Base-by-base conservation (phyloP, 2,329 filamentous ascomycete genomes). In the Orbilia javanica region DNA sequence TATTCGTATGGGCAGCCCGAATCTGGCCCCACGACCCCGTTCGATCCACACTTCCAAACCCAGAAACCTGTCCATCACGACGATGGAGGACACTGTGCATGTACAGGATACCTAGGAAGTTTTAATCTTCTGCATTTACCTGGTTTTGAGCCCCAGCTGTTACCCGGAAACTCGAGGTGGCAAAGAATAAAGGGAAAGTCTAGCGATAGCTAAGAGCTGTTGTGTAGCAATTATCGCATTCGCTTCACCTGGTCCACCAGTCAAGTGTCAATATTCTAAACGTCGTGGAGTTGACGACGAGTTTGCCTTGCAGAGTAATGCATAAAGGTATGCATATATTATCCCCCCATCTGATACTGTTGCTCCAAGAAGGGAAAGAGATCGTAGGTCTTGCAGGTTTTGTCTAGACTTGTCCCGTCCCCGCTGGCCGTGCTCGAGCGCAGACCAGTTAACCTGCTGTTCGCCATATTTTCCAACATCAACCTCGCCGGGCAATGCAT, bases 91-190 rank as follows among this genome's bases (percentile, higher is more conserved):
- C 8, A 42, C 39, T 4, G 60, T 34, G 25, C 13, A 53, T 69
- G 50, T 53, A 36, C 52, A 53, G 15, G 42, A 15, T 53, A 50
- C 70, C 36, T 44, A 60, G n/a, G 34, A 15, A 22, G 8, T 27
- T 18, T 29, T 6, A 53, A 13, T 22, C 20, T 31, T 36, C 31
- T 11, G 15, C 13, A 31, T 60, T 66, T 74, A 74, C 70, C 70
- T 74, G 52, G 70, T 67, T 73, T 36, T 46, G 22, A 22, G 63
- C 29, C 3, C 18, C 36, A 34, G n/a, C 27, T 18, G 31, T 53
- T 62, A 67, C 62, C 70, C 44, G 53, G 68, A 39, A 48, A 60
- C 65, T 68, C 29, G 31, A 31, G 36, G 69, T 55, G 69, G 69
- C 60, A 52, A 73, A 65, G 44, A 48, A 5, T 48, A 64, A 64